Conservation (phyloP, 2,329 filamentous ascomycete species). For the Pestalotiopsis sp. region DNA sequence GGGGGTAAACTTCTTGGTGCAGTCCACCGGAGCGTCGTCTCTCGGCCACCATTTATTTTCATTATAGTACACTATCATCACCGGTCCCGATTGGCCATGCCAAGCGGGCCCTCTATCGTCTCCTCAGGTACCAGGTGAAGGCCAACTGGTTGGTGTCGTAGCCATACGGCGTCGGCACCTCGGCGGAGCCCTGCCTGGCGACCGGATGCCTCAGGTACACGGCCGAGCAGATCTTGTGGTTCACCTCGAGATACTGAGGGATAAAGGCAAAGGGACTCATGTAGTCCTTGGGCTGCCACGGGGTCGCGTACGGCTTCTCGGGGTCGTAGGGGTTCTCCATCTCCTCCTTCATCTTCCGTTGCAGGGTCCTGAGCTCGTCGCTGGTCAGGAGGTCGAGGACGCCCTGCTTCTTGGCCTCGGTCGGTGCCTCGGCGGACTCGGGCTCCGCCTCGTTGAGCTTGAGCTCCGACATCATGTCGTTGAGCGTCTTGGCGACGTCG, state of each 20-base stretch:
- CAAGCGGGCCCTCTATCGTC: constrained; percentile 50
- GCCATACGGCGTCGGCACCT: constrained; percentile 82
- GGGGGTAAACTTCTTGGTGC: neutral
- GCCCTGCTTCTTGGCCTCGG: constrained; percentile 23
- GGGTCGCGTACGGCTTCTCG: constrained; percentile 83
- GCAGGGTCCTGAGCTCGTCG: constrained; percentile 54
- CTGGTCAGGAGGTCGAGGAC: constrained; percentile 42
- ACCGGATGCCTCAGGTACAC: constrained; percentile 95
- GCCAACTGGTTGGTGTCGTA: constrained; percentile 73
- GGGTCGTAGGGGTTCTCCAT: constrained; percentile 75
- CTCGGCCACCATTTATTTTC: neutral
- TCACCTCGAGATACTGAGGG: constrained; percentile 93
- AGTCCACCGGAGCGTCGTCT: neutral
- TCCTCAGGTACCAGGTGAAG: constrained; percentile 90
- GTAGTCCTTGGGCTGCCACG: constrained; percentile 83
- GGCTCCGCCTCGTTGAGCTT: constrained; percentile 31
- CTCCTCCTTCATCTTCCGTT: constrained; percentile 59
- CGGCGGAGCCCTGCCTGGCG: constrained; percentile 75
- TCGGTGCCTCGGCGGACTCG: constrained; percentile 12
- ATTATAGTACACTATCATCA: constrained; percentile 3
- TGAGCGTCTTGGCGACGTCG: constrained; percentile 55
- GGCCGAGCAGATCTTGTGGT: constrained; percentile 93
- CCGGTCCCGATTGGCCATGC: neutral
- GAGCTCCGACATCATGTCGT: constrained; percentile 47
- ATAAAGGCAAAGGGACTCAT: constrained; percentile 95